A percentile compares a stretch with the other conserved stretches of the same genome.
These are phyloP conservation scores for Coemansia sp. DNA, from an alignment of 192 early-diverging fungal species.

Conservation along the genomic window DNA sequence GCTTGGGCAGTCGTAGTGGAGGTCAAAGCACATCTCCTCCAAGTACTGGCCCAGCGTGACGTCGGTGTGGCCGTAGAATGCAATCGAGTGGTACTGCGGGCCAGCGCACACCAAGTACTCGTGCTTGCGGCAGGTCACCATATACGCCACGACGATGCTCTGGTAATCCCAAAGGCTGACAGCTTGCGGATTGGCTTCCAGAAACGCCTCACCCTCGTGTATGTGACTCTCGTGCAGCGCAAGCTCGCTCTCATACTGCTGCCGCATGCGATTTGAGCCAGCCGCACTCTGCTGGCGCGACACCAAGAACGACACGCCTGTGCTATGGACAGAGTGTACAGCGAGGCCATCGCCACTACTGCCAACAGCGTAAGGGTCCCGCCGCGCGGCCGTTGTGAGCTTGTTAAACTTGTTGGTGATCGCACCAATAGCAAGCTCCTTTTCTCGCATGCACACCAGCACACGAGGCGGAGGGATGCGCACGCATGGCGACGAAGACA, in stretches of 20 bases:
- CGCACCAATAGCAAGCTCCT: slow-evolving; percentile 50
- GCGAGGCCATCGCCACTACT: background rate
- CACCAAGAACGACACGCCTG: slow-evolving; percentile 44
- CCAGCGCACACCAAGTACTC: slow-evolving; percentile 57
- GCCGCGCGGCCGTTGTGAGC: slow-evolving; percentile 19
- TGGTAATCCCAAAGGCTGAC: slow-evolving; percentile 54
- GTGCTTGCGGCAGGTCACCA: slow-evolving; percentile 45
- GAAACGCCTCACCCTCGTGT: slow-evolving; percentile 44
- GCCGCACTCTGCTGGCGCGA: slow-evolving; percentile 53
- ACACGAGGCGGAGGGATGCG: slow-evolving; percentile 82
- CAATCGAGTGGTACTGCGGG: slow-evolving; percentile 75
- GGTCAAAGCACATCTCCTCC: slow-evolving; percentile 74
- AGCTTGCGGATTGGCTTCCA: slow-evolving; percentile 38
- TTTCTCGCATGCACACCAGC: slow-evolving; percentile 61
- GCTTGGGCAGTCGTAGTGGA: slow-evolving; percentile 60
- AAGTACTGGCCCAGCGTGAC: slow-evolving; percentile 86
- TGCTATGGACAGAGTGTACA: background rate
- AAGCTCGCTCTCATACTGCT: slow-evolving; percentile 53
- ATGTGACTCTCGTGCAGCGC: slow-evolving; percentile 42
- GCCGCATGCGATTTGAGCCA: slow-evolving; percentile 42
- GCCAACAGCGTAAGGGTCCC: background rate
- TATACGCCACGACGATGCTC: slow-evolving; percentile 47
- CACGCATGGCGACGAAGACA: slow-evolving; percentile 89
- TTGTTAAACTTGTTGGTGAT: slow-evolving; percentile 31
- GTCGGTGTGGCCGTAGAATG: slow-evolving; percentile 75